These are phyloP conservation scores for Thuidium tamariscinum DNA, from an alignment of 225 moss, liverwort and hornwort genomes.

Conservation along the genomic window DNA sequence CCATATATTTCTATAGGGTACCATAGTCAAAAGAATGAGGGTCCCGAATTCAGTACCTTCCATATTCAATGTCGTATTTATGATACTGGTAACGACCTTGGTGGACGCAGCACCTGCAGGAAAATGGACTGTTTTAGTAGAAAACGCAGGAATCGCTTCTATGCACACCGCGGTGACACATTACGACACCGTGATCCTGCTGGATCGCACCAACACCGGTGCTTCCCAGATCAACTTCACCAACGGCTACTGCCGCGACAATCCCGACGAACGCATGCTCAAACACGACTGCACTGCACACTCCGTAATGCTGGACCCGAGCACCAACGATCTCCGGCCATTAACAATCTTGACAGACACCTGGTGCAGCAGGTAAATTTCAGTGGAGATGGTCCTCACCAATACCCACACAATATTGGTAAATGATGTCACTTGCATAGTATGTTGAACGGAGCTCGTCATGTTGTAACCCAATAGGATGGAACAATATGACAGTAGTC, in stretches of 20 bases:
- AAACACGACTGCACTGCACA: conserved; percentile 51
- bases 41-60: neutral
- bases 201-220: conserved; percentile 29
- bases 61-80: neutral
- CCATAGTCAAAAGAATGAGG: neutral
- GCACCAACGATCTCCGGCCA: conserved; percentile 18
- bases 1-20: neutral
- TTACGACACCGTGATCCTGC: conserved; percentile 7
- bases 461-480: neutral
- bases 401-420: neutral
- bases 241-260: conserved; percentile 23
- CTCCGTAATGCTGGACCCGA: conserved; percentile 45
- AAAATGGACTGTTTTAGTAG: conserved; percentile 4
- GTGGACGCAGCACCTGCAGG: neutral
- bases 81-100: neutral
- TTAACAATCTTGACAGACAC: conserved; percentile 55
- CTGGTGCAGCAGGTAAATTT: conserved; percentile 48
- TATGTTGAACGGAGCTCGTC: neutral
- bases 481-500: neutral
- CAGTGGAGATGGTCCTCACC: neutral
- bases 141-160: conserved; percentile 31
- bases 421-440: neutral
- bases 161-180: conserved; percentile 41
- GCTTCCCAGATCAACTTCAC: conserved; percentile 22
- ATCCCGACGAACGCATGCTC: neutral